These are phyloP conservation scores for Diversispora eburnea DNA, from an alignment of 192 early-diverging fungal genomes.

Conservation along the genomic window DNA sequence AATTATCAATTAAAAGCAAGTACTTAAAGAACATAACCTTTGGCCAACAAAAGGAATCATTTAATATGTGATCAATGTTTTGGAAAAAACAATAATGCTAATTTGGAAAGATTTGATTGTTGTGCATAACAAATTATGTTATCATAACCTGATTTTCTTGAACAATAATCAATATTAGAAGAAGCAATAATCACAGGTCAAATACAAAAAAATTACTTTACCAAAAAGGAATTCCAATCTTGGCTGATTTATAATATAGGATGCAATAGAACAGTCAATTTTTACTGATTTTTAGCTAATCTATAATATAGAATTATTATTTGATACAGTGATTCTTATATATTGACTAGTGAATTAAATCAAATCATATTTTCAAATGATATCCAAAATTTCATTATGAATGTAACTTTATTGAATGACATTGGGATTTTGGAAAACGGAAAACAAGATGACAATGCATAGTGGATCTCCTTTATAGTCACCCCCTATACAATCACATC, in stretches of 20 bases:
- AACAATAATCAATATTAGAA: constrained; percentile 12
- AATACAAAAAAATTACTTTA: too few species aligned
- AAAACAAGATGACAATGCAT: neutral
- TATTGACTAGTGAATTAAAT: too few species aligned
- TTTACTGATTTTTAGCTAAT: too few species aligned
- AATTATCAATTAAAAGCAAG: constrained; percentile 19
- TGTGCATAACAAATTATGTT: constrained; percentile 23
- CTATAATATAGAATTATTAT: too few species aligned
- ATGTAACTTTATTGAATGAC: constrained; percentile 29
- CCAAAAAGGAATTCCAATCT: too few species aligned
- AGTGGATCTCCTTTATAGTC: too few species aligned
- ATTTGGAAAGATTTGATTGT: neutral
- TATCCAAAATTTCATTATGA: constrained; percentile 32
- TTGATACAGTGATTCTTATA: too few species aligned
- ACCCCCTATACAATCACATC: too few species aligned
- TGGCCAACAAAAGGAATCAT: constrained; percentile 24
- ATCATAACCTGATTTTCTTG: constrained; percentile 13
- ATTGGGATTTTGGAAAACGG: constrained; percentile 19
- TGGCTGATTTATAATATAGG: too few species aligned
- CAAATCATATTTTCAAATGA: constrained; percentile 21
- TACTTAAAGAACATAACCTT: constrained; percentile 27
- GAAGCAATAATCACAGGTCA: too few species aligned
- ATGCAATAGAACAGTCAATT: too few species aligned
- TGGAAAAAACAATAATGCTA: constrained; percentile 6
- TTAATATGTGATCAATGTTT: constrained; percentile 25